These are phyloP conservation scores for Syzygium jambos DNA, from an alignment of 345 rosid genomes.

Conservation along the genomic window DNA sequence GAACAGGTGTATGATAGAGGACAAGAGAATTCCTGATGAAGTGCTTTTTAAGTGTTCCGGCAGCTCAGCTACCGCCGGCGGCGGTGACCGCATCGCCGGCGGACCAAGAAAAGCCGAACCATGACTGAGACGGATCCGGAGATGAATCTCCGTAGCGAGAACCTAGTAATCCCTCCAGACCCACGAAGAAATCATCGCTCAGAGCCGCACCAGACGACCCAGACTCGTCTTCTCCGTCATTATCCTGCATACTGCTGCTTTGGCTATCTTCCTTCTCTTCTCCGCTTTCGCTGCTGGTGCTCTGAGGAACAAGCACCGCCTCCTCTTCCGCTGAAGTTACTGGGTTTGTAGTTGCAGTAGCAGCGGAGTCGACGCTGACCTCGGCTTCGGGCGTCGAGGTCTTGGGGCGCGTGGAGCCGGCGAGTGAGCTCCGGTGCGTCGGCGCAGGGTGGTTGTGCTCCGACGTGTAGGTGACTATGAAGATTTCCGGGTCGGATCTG, in stretches of 20 bases:
- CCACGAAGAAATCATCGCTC: slow-evolving; percentile 73
- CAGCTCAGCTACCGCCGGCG: slow-evolving; percentile 10
- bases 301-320: slow-evolving; percentile 11
- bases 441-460: slow-evolving; percentile 92
- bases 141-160: not conserved
- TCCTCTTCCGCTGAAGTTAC: not conserved
- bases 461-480: slow-evolving; percentile 78
- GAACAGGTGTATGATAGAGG: not conserved
- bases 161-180: slow-evolving; percentile 46
- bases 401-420: slow-evolving; percentile 81
- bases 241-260: not conserved
- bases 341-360: not conserved
- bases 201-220: slow-evolving; percentile 47
- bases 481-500: slow-evolving; percentile 82
- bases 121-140: not conserved
- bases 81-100: slow-evolving; percentile 21
- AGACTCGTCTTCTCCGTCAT: slow-evolving; percentile 51
- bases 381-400: slow-evolving; percentile 8
- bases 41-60: not conserved
- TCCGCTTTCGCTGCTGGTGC: slow-evolving; percentile 32
- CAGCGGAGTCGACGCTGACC: not conserved
- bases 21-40: not conserved
- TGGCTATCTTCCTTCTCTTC: slow-evolving; percentile 39
- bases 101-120: slow-evolving; percentile 16
- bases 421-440: slow-evolving; percentile 77